A percentile compares a stretch with the other conserved stretches of the same genome.
Conservation (phyloP, 306 rosid genomes). For the Herpetospermum pedunculosum region DNA sequence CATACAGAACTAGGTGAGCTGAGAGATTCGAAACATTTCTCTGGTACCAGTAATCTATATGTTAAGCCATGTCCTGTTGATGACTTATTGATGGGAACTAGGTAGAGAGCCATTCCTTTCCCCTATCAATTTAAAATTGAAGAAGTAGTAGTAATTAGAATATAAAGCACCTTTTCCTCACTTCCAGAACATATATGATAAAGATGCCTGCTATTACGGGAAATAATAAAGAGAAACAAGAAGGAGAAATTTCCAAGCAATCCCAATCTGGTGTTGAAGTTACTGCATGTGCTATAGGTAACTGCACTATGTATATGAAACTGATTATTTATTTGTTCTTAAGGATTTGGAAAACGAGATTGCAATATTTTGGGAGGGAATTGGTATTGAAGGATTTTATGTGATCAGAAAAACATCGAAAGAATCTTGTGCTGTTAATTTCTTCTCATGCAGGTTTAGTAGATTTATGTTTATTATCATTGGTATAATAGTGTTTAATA, state of each 20-base stretch:
- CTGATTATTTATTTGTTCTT: not conserved
- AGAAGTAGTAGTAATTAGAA: not conserved
- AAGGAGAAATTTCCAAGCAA: constrained; percentile 18
- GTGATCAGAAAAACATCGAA: not conserved
- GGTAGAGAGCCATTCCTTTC: constrained; percentile 26
- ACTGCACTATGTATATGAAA: constrained; percentile 1
- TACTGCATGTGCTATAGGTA: constrained; percentile 37
- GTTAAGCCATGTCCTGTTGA: constrained; percentile 15
- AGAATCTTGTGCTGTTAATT: not conserved
- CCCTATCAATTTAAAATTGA: constrained; percentile 4
- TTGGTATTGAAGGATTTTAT: not conserved
- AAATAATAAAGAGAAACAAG: constrained; percentile 19
- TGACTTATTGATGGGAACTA: constrained; percentile 24
- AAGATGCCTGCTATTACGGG: constrained; percentile 25
- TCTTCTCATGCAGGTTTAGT: not conserved
- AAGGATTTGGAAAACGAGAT: not conserved
- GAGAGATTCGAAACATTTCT: constrained; percentile 23
- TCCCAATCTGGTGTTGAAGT: constrained; percentile 23
- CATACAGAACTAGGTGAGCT: constrained; percentile 31
- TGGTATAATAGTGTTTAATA: not conserved
- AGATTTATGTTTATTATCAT: not conserved
- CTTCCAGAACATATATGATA: constrained; percentile 27
- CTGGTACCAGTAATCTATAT: constrained; percentile 8
- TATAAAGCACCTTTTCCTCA: constrained; percentile 9
- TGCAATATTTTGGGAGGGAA: not conserved